phyloP scores from a whole-genome alignment of 2,329 filamentous ascomycete species.

The Penicillium expansum region DNA sequence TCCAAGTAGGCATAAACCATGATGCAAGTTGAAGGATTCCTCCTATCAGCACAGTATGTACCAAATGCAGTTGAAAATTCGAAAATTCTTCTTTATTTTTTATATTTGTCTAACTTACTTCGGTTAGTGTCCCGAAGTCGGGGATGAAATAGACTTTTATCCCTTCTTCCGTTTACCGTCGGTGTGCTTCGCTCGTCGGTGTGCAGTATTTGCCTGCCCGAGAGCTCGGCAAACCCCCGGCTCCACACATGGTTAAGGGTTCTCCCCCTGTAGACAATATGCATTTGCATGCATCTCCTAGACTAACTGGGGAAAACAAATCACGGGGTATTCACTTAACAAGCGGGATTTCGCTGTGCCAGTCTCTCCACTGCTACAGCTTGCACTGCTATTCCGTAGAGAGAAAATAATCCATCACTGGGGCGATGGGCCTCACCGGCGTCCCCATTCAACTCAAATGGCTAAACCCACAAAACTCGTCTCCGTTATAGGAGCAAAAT shows the following conservation, averaged over 20 bases:
- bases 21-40: background rate
- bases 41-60: background rate
- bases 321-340: slow-evolving; percentile 10
- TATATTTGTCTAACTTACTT: background rate
- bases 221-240: slow-evolving; percentile 1
- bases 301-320: background rate
- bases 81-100: background rate
- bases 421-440: slow-evolving; percentile 13
- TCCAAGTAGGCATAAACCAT: background rate
- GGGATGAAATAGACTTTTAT: slow-evolving; percentile 1
- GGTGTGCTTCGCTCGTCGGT: background rate
- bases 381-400: slow-evolving; percentile 6
- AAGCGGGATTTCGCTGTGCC: slow-evolving; percentile 9
- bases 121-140: background rate
- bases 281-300: background rate
- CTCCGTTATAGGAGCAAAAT: background rate
- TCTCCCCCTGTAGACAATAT: no score
- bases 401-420: slow-evolving; percentile 7
- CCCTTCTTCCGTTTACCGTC: slow-evolving; percentile 1
- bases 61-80: background rate
- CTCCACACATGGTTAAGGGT: slow-evolving; percentile 19
- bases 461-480: slow-evolving; percentile 11
- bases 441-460: slow-evolving; percentile 5
- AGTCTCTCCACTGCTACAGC: slow-evolving; percentile 10
- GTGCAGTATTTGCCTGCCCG: background rate